Percentiles rank a stretch among this genome's conserved stretches.
These are phyloP conservation scores for Boletus sp. DNA, from an alignment of 768 basidiomycete genomes.

Conservation along the genomic window DNA sequence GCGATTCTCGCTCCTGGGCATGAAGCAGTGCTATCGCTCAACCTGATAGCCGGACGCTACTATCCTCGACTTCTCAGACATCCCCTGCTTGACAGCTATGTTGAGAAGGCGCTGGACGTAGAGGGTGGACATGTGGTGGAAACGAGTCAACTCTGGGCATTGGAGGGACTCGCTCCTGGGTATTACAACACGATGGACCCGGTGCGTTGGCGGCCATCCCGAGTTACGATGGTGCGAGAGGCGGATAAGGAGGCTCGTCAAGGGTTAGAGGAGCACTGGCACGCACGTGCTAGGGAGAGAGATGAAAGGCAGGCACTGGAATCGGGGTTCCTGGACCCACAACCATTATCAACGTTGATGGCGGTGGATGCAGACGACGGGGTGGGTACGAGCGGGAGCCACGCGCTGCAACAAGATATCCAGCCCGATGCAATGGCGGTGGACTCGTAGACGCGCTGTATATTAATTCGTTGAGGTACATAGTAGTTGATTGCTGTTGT, in stretches of 20 bases:
- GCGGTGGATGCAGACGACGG: background rate
- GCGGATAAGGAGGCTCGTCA: constrained; percentile 50
- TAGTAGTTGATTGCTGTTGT: constrained; percentile 20
- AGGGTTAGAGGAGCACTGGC: constrained; percentile 43
- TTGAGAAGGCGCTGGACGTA: constrained; percentile 40
- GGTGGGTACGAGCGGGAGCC: constrained; percentile 3
- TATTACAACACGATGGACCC: constrained; percentile 71
- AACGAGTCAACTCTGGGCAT: constrained; percentile 59
- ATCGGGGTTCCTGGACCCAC: constrained; percentile 11
- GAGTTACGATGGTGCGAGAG: constrained; percentile 60
- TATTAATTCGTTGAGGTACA: background rate
- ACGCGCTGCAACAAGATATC: background rate
- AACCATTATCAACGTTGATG: constrained; percentile 3
- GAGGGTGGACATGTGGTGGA: constrained; percentile 39
- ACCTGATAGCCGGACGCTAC: constrained; percentile 75
- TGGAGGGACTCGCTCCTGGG: constrained; percentile 70
- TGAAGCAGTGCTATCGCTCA: constrained; percentile 67
- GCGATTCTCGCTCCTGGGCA: constrained; percentile 58
- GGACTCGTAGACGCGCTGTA: constrained; percentile 6
- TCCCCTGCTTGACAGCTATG: constrained; percentile 48
- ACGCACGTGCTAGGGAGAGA: constrained; percentile 30
- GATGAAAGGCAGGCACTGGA: constrained; percentile 21
- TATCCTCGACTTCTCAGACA: constrained; percentile 72
- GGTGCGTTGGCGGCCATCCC: constrained; percentile 48
- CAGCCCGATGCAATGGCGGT: constrained; percentile 21